phyloP scores from a whole-genome alignment of 768 basidiomycete genomes.

The Crucibulum laeve region DNA sequence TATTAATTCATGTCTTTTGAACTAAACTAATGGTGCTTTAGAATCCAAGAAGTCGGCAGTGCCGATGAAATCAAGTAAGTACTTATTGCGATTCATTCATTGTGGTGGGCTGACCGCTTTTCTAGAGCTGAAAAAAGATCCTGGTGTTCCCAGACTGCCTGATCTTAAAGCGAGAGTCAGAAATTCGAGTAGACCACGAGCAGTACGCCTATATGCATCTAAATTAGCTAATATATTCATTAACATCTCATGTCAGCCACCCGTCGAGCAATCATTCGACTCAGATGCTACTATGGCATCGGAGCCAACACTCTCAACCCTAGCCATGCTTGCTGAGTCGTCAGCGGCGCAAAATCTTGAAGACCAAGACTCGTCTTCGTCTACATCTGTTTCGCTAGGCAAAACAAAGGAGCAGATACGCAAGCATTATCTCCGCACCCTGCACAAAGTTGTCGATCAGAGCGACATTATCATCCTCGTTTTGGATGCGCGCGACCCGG shows the following conservation, averaged over 20 bases:
- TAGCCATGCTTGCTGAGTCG: slow-evolving; percentile 43
- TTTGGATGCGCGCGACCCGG: slow-evolving; percentile 92
- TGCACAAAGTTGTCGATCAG: slow-evolving; percentile 92
- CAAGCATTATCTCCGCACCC: slow-evolving; percentile 68
- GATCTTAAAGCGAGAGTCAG: slow-evolving; percentile 56
- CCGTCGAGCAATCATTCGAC: slow-evolving; percentile 29
- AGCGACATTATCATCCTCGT: slow-evolving; percentile 89
- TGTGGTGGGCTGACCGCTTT: background rate
- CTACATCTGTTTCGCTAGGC: slow-evolving; percentile 17
- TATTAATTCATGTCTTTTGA: slow-evolving; percentile 1
- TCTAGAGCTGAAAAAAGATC: slow-evolving; percentile 83
- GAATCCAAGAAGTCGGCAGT: slow-evolving; percentile 35
- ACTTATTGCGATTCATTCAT: background rate
- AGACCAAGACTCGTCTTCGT: slow-evolving; percentile 26
- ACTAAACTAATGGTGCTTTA: slow-evolving; percentile 10
- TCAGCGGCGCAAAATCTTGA: slow-evolving; percentile 19
- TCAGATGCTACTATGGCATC: slow-evolving; percentile 69
- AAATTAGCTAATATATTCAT: background rate
- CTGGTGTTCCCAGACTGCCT: slow-evolving; percentile 81
- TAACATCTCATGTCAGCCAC: background rate
- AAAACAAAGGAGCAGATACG: slow-evolving; percentile 71
- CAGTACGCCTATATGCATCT: slow-evolving; percentile 39
- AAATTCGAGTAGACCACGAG: slow-evolving; percentile 24
- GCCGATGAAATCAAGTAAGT: slow-evolving; percentile 37
- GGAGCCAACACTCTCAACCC: slow-evolving; percentile 63